phyloP scores from a whole-genome alignment of 306 rosid genomes.

The Lithocarpus polystachyus region DNA sequence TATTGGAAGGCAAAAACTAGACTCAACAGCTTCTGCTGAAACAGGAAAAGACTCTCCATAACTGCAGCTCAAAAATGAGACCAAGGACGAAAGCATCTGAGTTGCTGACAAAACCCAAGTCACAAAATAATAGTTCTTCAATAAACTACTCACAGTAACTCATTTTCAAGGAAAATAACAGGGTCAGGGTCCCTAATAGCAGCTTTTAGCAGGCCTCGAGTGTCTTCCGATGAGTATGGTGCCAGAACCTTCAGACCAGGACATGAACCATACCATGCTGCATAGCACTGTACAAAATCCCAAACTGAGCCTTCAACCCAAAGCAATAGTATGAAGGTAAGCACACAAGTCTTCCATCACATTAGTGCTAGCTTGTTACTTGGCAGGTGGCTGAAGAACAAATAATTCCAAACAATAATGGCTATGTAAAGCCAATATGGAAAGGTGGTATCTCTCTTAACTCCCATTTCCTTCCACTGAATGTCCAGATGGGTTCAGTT shows the following conservation, averaged over 20 bases:
- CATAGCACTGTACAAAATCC: constrained; percentile 68
- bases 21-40: constrained; percentile 93
- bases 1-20: constrained; percentile 92
- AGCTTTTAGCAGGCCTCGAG: constrained; percentile 94
- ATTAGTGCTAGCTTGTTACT: no score
- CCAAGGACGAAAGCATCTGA: no score
- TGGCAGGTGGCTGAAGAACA: no score
- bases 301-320: no score
- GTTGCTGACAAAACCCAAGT: background rate
- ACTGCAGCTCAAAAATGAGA: constrained; percentile 39
- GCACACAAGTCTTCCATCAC: background rate
- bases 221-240: constrained; percentile 97
- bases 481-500: no score
- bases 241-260: constrained; percentile 94
- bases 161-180: constrained; percentile 97
- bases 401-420: no score
- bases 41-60: constrained; percentile 96
- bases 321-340: background rate
- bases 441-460: no score
- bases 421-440: no score
- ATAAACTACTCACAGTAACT: constrained; percentile 70
- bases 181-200: constrained; percentile 99
- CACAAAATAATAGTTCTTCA: constrained; percentile 5
- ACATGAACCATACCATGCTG: constrained; percentile 77
- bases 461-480: no score